Base-by-base conservation (phyloP, 2,329 filamentous ascomycete species). In the Rhinocladiella mackenziei region DNA sequence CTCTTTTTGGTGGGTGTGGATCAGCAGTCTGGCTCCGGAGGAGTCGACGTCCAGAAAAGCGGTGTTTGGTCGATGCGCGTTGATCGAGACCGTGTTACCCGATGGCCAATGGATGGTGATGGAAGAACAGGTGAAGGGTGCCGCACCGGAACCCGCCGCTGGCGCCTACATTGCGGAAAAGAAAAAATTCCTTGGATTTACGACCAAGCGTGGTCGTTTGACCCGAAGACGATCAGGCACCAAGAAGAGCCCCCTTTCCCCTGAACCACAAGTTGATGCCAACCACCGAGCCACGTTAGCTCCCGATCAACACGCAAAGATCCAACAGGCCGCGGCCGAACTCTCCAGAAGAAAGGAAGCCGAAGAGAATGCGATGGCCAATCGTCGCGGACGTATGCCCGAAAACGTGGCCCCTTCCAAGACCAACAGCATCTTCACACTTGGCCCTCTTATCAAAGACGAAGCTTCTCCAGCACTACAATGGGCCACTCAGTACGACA, bases 1-100 rank as follows among this genome's bases (percentile, higher is more conserved):
- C 63, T 84, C 89, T 1, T 98, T 98, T 65, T 98, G 92, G 92
- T 97, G 92, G 91, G 92, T 97, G 3, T 98, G 92, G 92, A 97
- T 98, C 76, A 94, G 81, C 57, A 97, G 91, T 73, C 71, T 98
- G 59, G 89, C 91, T 1, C 85, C 82, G 1, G 92, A 98, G 60
- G 92, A 98, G 68, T 86, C 89, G 0, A 67, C 81, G 0, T 77
- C 83, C 34, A 81, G 92, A 49, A 98, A 98, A 63, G 84, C 89
- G 4, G 88, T 89, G 0, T 98, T 98, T 63, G 92, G 92, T 26
- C 79, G 92, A 52, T 98, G 92, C 60, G 88, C 92, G 14, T 76
- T 98, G 28, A 78, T 97, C 33, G 92, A 98, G 65, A 97, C 92
- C 0, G 74, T 78, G 10, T 92, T 97, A 49, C 73, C 76, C 30